phyloP scores from a whole-genome alignment of 352 stramenopile genomes.

The Pythium pyrilobum region DNA sequence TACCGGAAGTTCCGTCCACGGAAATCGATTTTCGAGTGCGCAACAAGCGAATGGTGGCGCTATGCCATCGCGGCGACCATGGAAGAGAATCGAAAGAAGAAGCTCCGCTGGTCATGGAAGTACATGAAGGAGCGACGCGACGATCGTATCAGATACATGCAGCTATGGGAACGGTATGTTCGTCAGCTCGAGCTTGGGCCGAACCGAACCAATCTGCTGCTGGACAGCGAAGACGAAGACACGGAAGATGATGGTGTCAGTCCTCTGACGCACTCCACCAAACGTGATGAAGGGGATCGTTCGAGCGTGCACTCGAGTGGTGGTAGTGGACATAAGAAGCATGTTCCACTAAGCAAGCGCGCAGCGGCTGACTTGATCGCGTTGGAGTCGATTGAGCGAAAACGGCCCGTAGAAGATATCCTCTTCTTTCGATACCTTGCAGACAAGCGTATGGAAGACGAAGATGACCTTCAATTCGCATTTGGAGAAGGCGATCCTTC shows the following conservation, averaged over 20 bases:
- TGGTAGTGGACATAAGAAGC: slow-evolving; percentile 2
- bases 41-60: slow-evolving; percentile 64
- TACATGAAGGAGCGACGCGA: slow-evolving; percentile 82
- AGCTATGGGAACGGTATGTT: slow-evolving; percentile 45
- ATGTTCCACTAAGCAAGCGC: neutral
- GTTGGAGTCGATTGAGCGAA: slow-evolving; percentile 70
- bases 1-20: slow-evolving; percentile 68
- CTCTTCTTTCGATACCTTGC: slow-evolving; percentile 82
- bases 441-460: slow-evolving; percentile 39
- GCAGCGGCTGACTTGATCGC: slow-evolving; percentile 3
- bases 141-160: slow-evolving; percentile 69
- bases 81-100: slow-evolving; percentile 57
- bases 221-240: slow-evolving; percentile 63
- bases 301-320: slow-evolving; percentile 9
- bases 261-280: neutral
- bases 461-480: neutral
- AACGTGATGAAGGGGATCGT: neutral
- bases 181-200: slow-evolving; percentile 23
- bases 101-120: slow-evolving; percentile 66
- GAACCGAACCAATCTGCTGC: slow-evolving; percentile 31
- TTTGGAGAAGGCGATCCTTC: neutral
- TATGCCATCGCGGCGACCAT: slow-evolving; percentile 70
- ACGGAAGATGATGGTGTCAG: slow-evolving; percentile 21
- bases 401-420: slow-evolving; percentile 74
- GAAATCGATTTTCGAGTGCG: slow-evolving; percentile 41